These are phyloP conservation scores for Mycena epipterygia DNA, from an alignment of 768 basidiomycete genomes.

Conservation along the genomic window DNA sequence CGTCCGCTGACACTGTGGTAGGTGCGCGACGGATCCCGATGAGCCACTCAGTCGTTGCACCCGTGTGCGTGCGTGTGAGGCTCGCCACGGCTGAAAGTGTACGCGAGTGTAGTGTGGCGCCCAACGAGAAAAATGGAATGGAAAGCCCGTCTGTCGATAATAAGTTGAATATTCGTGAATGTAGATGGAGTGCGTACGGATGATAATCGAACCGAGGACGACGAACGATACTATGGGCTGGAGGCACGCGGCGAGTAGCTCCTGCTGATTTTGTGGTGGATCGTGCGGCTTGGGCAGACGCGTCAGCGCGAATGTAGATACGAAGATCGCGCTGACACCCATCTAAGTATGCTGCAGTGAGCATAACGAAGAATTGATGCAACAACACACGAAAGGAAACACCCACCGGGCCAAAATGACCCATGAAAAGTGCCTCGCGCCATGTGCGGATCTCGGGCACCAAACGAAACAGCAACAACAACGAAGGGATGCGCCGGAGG, in stretches of 20 bases:
- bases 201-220: constrained; percentile 88
- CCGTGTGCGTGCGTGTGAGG: constrained; percentile 46
- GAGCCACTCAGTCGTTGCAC: background rate
- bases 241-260: constrained; percentile 78
- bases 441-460: constrained; percentile 90
- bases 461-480: constrained; percentile 84
- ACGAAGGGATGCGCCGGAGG: constrained; percentile 84
- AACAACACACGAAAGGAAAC: background rate
- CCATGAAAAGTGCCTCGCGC: constrained; percentile 90
- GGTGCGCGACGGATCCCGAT: background rate
- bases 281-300: constrained; percentile 68
- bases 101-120: constrained; percentile 60
- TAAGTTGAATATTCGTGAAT: background rate
- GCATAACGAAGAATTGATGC: background rate
- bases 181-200: constrained; percentile 64
- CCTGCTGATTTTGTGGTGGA: constrained; percentile 77
- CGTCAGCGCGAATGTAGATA: constrained; percentile 79
- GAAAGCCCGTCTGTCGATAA: constrained; percentile 69
- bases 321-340: constrained; percentile 94
- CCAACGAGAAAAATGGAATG: constrained; percentile 75
- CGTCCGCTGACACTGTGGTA: too few species aligned
- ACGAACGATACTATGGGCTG: constrained; percentile 91
- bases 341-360: constrained; percentile 62
- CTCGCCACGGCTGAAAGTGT: constrained; percentile 62
- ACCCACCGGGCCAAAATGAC: constrained; percentile 86